Evolutionary conservation across 2,329 filamentous ascomycete genomes (phyloP).

Genomic region (Rhinocladiella similis): DNA sequence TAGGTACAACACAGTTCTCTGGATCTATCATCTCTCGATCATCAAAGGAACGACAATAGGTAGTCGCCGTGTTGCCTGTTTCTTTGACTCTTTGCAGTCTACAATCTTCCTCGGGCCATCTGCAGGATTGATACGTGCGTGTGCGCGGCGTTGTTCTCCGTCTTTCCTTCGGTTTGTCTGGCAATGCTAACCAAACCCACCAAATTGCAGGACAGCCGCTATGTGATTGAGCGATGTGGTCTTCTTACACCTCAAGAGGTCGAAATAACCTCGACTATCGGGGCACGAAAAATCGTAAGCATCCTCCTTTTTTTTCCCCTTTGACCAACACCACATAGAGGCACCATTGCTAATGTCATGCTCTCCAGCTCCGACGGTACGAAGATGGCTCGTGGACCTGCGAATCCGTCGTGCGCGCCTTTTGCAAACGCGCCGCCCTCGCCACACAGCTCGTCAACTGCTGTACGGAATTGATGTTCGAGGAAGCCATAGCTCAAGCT

Average conservation of each 20-base stretch:
- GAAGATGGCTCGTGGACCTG: slow-evolving; percentile 12
- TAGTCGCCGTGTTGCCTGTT: no score
- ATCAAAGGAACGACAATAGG: no score
- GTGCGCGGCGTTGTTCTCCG: no score
- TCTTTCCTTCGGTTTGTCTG: no score
- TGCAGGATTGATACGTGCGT: no score
- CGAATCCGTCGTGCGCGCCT: slow-evolving; percentile 52
- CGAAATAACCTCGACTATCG: slow-evolving; percentile 9
- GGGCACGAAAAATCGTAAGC: background rate
- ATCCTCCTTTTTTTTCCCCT: background rate
- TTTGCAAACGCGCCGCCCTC: slow-evolving; percentile 51
- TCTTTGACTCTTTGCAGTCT: no score
- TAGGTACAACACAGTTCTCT: background rate
- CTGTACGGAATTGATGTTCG: slow-evolving; percentile 10
- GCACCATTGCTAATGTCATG: slow-evolving; percentile 26
- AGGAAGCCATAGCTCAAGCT: slow-evolving; percentile 9
- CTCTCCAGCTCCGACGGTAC: slow-evolving; percentile 4
- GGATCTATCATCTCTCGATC: background rate
- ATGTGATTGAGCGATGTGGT: slow-evolving; percentile 8
- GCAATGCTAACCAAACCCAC: background rate
- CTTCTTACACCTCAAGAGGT: slow-evolving; percentile 6
- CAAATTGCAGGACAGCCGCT: background rate
- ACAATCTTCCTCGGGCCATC: no score
- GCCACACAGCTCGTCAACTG: slow-evolving; percentile 36
- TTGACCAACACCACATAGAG: background rate